Conservation (phyloP, 192 early-diverging fungal species). For the Rhizophagus clarus region DNA sequence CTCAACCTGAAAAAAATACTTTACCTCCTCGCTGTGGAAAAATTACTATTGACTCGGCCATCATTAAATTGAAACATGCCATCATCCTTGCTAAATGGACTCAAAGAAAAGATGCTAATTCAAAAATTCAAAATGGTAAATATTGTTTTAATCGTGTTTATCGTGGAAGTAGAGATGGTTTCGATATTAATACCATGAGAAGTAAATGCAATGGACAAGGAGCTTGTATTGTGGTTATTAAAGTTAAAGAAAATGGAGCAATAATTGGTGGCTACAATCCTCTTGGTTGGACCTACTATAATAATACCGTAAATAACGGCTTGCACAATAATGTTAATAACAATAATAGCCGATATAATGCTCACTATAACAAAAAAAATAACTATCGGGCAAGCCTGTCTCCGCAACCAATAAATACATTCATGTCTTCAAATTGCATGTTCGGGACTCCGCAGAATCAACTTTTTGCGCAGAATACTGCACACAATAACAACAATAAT, state of each 20-base stretch:
- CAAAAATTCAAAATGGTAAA: neutral
- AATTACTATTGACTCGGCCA: neutral
- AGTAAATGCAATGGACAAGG: neutral
- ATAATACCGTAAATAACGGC: neutral
- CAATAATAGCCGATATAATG: too few relatives aligned
- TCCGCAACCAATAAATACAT: too few relatives aligned
- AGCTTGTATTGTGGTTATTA: neutral
- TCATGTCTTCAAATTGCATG: too few relatives aligned
- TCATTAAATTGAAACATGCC: neutral
- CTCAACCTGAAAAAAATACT: neutral
- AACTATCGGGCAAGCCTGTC: too few relatives aligned
- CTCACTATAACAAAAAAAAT: too few relatives aligned
- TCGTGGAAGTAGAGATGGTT: conserved; percentile 10
- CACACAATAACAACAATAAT: too few relatives aligned
- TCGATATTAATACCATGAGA: neutral
- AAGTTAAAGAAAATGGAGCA: neutral
- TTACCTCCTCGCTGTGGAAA: neutral
- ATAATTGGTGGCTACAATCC: conserved; percentile 9
- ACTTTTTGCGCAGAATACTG: too few relatives aligned
- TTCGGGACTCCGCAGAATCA: too few relatives aligned
- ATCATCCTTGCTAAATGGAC: neutral
- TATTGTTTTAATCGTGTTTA: conserved; percentile 5
- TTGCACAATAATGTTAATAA: neutral
- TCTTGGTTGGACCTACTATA: neutral
- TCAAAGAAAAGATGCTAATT: neutral